These are phyloP conservation scores for Saposhnikovia divaricata DNA, from an alignment of 129 eudicot genomes.

Conservation along the genomic window DNA sequence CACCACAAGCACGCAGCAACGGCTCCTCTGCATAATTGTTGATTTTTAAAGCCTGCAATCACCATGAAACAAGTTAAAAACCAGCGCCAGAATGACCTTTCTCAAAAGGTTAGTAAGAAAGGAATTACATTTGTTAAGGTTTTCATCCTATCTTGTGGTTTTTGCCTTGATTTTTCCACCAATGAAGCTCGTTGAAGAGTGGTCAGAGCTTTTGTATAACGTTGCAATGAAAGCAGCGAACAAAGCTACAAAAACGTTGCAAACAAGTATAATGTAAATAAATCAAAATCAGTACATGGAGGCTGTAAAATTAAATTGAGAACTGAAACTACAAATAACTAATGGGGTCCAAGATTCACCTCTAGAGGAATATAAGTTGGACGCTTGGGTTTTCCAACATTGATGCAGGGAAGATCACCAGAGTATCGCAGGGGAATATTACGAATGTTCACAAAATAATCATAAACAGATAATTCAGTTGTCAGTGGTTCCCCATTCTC, in stretches of 20 bases:
- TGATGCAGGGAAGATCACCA: constrained; percentile 69
- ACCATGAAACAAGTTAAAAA: neutral
- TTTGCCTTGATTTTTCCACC: constrained; percentile 87
- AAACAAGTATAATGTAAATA: neutral
- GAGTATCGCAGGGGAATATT: constrained; percentile 55
- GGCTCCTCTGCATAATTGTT: constrained; percentile 65
- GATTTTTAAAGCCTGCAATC: constrained; percentile 43
- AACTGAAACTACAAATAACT: neutral
- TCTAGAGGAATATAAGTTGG: constrained; percentile 81
- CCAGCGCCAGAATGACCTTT: neutral
- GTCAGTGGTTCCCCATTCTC: constrained; percentile 42
- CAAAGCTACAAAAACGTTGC: constrained; percentile 39
- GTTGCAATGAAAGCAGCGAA: constrained; percentile 62
- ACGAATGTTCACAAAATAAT: constrained; percentile 71
- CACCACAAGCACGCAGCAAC: constrained; percentile 75
- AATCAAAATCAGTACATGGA: neutral
- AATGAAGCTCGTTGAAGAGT: constrained; percentile 61
- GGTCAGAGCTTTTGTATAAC: constrained; percentile 72
- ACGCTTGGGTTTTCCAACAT: constrained; percentile 80
- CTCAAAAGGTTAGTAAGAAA: neutral
- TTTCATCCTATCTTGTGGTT: constrained; percentile 80
- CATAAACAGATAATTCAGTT: constrained; percentile 58
- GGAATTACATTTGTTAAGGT: constrained; percentile 44
- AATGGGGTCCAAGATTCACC: constrained; percentile 24
- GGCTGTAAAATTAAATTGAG: neutral